Base-by-base conservation (phyloP, 306 rosid species). In the Cicer bijugum region DNA sequence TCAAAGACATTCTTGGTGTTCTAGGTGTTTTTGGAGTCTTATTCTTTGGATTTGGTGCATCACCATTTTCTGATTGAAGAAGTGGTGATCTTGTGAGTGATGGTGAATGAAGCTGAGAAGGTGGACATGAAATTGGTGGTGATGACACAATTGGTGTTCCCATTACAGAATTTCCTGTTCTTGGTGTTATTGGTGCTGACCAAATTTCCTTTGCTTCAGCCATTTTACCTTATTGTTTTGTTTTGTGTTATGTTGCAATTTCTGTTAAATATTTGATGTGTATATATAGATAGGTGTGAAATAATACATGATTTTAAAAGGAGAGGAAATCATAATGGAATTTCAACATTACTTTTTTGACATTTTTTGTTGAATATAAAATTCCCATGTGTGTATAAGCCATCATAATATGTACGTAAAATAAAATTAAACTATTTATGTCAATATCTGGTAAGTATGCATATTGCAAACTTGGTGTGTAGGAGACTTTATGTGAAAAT, bases 141-240 rank as follows among this genome's bases (percentile, higher is more conserved):
- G 87, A 67, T 19, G 67, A 39, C 38, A 69, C 77, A 1, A 23
- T 28, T 0, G 86, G 83, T 51, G 89, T 85, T 4, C 82, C 77
- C 63, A 50, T 37, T 2, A 58, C 80, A 47, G 87, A 81, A 52
- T 56, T 56, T 56, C 48, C 72, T 14, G 72, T 74, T 57, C 77
- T 71, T 0, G 96, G 96, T 5, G 96, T 90, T 50, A 90, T 65
- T 14, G 96, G 96, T 72, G 92, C 92, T 1, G 93, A 88, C 61
- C 77, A 75, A 1, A 88, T 88, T 72, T 90, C 93, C 9, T 85
- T 67, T 62, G 78, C 75, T 72, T 85, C 91, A 19, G 10, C 79
- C 87, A 83, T 88, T 9, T 65, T 81, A 9, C 69, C 19, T n/a
- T 65, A 5, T 65, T 65, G 16, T 43, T 42, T 1, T 64, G 0